Evolutionary conservation across 768 basidiomycete species (phyloP).

Genomic region (Naganishia friedmannii): DNA sequence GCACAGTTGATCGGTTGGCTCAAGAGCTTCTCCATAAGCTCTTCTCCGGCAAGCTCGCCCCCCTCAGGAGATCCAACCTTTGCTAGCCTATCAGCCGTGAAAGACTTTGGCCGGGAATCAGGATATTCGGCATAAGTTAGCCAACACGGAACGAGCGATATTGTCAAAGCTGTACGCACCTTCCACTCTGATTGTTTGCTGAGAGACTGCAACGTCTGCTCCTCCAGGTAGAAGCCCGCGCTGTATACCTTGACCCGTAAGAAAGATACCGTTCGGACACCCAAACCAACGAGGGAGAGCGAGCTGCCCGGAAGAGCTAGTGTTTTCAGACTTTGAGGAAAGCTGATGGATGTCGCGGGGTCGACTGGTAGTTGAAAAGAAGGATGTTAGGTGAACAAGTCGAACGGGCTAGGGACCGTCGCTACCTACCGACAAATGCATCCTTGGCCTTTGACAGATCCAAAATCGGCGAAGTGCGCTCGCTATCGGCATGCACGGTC

Average conservation of each 20-base stretch:
- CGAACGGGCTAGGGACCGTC: not conserved
- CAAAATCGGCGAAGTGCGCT: not conserved
- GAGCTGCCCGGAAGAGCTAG: conserved; percentile 36
- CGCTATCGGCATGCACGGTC: conserved; percentile 14
- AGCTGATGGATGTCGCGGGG: conserved; percentile 50
- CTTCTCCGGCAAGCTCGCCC: conserved; percentile 43
- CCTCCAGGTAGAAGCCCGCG: conserved; percentile 83
- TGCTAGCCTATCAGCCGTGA: not conserved
- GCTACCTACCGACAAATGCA: conserved; percentile 15
- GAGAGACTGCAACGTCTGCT: conserved; percentile 48
- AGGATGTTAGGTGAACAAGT: not conserved
- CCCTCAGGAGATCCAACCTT: conserved; percentile 7
- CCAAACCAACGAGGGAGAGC: conserved; percentile 73
- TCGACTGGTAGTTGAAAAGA: conserved; percentile 39
- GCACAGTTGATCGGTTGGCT: conserved; percentile 43
- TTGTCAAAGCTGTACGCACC: conserved; percentile 46
- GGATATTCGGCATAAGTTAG: conserved; percentile 23
- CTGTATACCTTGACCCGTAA: conserved; percentile 83
- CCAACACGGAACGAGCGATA: too few relatives aligned
- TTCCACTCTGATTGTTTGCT: conserved; percentile 32
- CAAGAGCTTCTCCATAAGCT: conserved; percentile 44
- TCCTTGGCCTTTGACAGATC: not conserved
- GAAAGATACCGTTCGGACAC: conserved; percentile 85
- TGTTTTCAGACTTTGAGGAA: conserved; percentile 40
- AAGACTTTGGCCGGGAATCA: not conserved